phyloP scores from a whole-genome alignment of 2,329 filamentous ascomycete species.

The Fonsecaea monophora region DNA sequence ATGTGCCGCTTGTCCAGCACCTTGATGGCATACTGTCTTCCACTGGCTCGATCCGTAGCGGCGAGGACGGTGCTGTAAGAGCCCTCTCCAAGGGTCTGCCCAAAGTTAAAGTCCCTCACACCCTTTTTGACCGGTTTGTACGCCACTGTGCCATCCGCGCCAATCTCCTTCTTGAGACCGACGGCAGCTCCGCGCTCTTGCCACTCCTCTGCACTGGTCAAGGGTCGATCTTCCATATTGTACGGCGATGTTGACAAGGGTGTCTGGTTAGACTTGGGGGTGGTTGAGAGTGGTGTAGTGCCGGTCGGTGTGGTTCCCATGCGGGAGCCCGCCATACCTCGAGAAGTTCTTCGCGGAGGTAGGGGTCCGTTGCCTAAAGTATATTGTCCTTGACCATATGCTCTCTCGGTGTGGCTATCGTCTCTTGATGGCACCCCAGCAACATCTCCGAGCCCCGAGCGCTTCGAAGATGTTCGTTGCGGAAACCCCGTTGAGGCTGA shows the following conservation, averaged over 20 bases:
- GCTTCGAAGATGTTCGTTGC: slow-evolving; percentile 68
- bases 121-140: slow-evolving; percentile 92
- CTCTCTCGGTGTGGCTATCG: slow-evolving; percentile 70
- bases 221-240: slow-evolving; percentile 62
- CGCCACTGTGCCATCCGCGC: slow-evolving; percentile 81
- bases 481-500: slow-evolving; percentile 62
- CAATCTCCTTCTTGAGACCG: slow-evolving; percentile 79
- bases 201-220: slow-evolving; percentile 85
- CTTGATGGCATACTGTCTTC: slow-evolving; percentile 97
- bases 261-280: slow-evolving; percentile 40
- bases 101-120: slow-evolving; percentile 95
- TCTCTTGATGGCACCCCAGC: slow-evolving; percentile 70
- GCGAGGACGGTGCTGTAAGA: slow-evolving; percentile 97
- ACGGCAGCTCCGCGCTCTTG: slow-evolving; percentile 93
- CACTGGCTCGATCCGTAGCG: slow-evolving; percentile 88
- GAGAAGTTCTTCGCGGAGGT: slow-evolving; percentile 78
- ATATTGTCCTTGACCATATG: slow-evolving; percentile 69
- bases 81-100: slow-evolving; percentile 86
- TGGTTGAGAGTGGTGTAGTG: slow-evolving; percentile 39
- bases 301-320: slow-evolving; percentile 32
- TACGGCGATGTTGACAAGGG: slow-evolving; percentile 57
- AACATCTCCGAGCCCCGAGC: slow-evolving; percentile 58
- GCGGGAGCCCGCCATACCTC: slow-evolving; percentile 66
- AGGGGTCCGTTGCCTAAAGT: slow-evolving; percentile 66
- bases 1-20: slow-evolving; percentile 98